phyloP scores from a whole-genome alignment of 2,329 filamentous ascomycete genomes.

The Paecilomyces dactylethromorphus region DNA sequence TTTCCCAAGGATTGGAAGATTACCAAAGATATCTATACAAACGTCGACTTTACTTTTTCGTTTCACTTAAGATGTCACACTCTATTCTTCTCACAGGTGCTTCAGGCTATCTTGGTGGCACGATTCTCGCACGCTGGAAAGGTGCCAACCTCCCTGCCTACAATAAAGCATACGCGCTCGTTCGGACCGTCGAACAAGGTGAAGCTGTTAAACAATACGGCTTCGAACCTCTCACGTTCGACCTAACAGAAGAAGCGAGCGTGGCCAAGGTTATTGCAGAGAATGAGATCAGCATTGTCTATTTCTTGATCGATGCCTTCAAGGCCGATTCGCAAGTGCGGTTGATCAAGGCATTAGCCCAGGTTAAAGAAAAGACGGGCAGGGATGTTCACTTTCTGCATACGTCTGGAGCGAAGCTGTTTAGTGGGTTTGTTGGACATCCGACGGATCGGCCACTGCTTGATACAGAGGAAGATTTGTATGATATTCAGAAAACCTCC shows the following conservation, averaged over 20 bases:
- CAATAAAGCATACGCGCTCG: conserved; percentile 41
- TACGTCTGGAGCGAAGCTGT: conserved; percentile 48
- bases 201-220: conserved; percentile 39
- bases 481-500: conserved; percentile 37
- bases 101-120: conserved; percentile 50
- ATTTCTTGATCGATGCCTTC: conserved; percentile 41
- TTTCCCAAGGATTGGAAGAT: not conserved
- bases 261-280: conserved; percentile 33
- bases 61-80: conserved; percentile 9
- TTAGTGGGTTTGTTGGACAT: conserved; percentile 42
- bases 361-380: conserved; percentile 37
- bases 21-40: not conserved
- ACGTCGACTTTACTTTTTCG: not conserved
- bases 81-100: conserved; percentile 47
- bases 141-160: conserved; percentile 35
- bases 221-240: conserved; percentile 36
- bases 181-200: conserved; percentile 42
- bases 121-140: conserved; percentile 37
- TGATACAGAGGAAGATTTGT: conserved; percentile 41
- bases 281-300: conserved; percentile 44
- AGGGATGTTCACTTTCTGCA: conserved; percentile 45
- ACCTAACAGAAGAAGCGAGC: conserved; percentile 29
- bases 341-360: conserved; percentile 42
- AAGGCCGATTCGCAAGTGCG: conserved; percentile 22
- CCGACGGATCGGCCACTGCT: conserved; percentile 35